A percentile compares a stretch with the other conserved stretches of the same genome.
Conservation (phyloP, 2,329 filamentous ascomycete genomes). For the Anthostomella pinea region DNA sequence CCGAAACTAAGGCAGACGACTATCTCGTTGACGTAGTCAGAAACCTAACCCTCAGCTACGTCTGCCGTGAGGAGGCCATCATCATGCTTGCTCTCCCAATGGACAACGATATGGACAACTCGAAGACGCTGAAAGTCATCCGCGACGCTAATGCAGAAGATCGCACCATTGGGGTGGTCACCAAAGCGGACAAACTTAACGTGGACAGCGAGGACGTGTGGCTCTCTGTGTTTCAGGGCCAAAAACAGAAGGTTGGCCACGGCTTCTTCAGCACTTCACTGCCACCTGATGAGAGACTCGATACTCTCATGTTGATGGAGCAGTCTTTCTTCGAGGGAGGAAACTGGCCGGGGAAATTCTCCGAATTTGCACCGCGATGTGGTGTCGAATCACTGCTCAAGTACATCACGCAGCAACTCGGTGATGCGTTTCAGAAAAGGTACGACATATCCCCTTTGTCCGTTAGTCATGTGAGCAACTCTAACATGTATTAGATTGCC, state of each 20-base stretch:
- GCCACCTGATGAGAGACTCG: constrained; percentile 50
- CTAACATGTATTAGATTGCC: constrained; percentile 39
- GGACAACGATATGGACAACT: constrained; percentile 72
- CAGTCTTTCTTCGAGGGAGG: constrained; percentile 44
- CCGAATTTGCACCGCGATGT: constrained; percentile 42
- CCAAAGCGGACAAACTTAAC: constrained; percentile 70
- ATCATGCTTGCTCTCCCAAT: constrained; percentile 73
- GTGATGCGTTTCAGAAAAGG: constrained; percentile 45
- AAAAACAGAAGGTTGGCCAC: constrained; percentile 59
- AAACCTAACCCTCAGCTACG: constrained; percentile 66
- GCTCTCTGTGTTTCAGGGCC: constrained; percentile 56
- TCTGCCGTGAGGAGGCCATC: constrained; percentile 65
- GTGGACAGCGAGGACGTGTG: constrained; percentile 53
- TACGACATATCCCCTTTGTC: not conserved
- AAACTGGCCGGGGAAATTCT: constrained; percentile 46
- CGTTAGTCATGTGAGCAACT: not conserved
- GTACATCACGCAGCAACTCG: constrained; percentile 50
- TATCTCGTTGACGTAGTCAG: constrained; percentile 68
- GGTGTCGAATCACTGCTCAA: constrained; percentile 50
- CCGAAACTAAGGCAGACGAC: constrained; percentile 56
- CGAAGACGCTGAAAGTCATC: constrained; percentile 63
- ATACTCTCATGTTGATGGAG: constrained; percentile 46
- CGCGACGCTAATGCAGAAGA: constrained; percentile 49
- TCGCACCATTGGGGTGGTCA: constrained; percentile 70
- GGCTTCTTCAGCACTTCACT: constrained; percentile 75